Evolutionary conservation across 495 filamentous ascomycete genomes (phyloP), one percentile per base, ranked within the genome.

Genomic region (Xylaria scruposa): DNA sequence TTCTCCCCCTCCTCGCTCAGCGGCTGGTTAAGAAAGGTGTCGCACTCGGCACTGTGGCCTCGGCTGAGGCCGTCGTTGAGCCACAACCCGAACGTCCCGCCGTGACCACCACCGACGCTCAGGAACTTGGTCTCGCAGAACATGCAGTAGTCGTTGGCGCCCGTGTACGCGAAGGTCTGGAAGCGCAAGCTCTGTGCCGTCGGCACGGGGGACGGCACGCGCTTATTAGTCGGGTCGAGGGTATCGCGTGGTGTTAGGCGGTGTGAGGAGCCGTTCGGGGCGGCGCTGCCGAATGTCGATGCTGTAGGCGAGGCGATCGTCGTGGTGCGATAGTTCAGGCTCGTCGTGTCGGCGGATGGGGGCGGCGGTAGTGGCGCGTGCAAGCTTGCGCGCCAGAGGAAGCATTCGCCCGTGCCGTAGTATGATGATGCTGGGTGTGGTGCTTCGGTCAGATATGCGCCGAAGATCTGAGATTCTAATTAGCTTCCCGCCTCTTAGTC

Each of bases 341-440:
- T 82, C 8, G 89, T 90, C 2, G 91, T 94, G 79, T 95, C 92
- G 44, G 89, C 86, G 38, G 89, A 91, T 0, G 93, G 93, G 0
- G 93, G 94, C 0, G 91, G 94, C 2, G 93, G 93, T 2, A 91
- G 85, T 3, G 86, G 81, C 9, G 90, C 79, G 60, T 91, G 81
- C 2, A 86, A 77, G 60, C 89, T 90, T 2, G 94, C 92, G 49
- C 94, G 91, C 96, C 96, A 99, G 77, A 99, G 90, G 84, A 99
- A 99, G 80, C 97, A 98, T 82, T 99, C 96, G 74, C 97, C 96
- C 1, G 92, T 98, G 78, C 96, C 96, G 80, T 90, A 98, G 85
- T 96, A 99, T 67, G 95, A 93, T 0, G 92, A 77, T n/a, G 87
- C 80, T 0, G 93, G 92, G 75, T 91, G 91, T 4, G 94, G 94